phyloP scores from a whole-genome alignment of 192 early-diverging fungal species.

The Podila epigama region DNA sequence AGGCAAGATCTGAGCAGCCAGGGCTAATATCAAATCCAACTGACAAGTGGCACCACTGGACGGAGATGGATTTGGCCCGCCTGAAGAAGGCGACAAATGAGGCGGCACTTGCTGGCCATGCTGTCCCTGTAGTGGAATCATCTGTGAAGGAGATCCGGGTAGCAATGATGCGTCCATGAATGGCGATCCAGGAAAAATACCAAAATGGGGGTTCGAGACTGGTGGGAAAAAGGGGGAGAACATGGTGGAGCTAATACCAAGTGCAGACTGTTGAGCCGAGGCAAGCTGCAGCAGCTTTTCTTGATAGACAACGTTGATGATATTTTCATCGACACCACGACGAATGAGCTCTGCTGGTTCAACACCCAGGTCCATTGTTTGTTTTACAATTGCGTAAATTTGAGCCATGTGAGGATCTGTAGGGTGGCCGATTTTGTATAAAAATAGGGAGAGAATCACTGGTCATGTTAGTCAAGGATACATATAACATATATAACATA shows the following conservation, averaged over 20 bases:
- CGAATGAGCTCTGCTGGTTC: constrained; percentile 5
- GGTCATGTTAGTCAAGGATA: too few species aligned
- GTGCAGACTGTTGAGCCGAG: neutral
- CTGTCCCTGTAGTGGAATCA: neutral
- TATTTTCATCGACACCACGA: neutral
- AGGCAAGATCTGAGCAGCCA: constrained; percentile 6
- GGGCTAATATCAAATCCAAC: constrained; percentile 12
- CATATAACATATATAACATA: too few species aligned
- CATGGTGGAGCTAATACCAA: neutral
- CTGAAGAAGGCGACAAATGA: too few species aligned
- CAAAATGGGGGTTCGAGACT: neutral
- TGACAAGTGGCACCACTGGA: neutral
- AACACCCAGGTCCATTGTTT: constrained; percentile 10
- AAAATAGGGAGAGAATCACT: too few species aligned
- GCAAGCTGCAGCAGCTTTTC: neutral
- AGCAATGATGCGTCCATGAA: too few species aligned
- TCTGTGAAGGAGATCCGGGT: too few species aligned
- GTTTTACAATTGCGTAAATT: constrained; percentile 5
- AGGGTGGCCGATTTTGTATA: neutral
- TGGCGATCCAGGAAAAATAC: neutral
- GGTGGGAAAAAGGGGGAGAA: neutral
- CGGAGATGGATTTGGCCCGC: neutral
- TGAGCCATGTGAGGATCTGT: neutral
- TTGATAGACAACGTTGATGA: constrained; percentile 6
- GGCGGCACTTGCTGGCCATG: neutral